Evolutionary conservation across 129 eudicot genomes (phyloP).

Genomic region (Dittrichia graveolens): DNA sequence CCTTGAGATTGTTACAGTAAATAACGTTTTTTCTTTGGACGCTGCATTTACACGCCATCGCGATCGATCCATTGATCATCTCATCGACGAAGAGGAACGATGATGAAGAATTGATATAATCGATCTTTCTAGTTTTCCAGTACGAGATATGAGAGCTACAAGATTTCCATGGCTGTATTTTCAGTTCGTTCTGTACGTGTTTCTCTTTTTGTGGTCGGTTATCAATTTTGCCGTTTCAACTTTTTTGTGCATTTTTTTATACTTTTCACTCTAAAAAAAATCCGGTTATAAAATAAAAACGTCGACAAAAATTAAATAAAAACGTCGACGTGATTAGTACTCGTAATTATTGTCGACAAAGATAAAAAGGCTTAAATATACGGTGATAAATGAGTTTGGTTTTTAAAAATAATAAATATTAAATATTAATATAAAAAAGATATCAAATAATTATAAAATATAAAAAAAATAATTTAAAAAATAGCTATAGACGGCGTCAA

Average conservation of each 20-base stretch:
- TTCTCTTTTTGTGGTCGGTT: conserved; percentile 13
- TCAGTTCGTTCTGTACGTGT: background rate
- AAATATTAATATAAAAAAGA: no score
- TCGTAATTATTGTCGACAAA: no score
- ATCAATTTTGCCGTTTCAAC: conserved; percentile 16
- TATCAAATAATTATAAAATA: no score
- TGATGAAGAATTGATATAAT: background rate
- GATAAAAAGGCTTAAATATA: no score
- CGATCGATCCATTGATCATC: conserved; percentile 41
- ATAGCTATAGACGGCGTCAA: no score
- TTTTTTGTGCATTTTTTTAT: background rate
- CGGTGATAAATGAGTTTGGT: no score
- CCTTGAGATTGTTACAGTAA: conserved; percentile 24
- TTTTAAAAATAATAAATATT: no score
- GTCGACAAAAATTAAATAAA: no score
- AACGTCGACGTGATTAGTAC: no score
- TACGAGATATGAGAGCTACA: conserved; percentile 17
- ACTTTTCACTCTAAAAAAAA: background rate
- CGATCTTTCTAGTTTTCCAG: background rate
- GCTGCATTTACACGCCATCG: conserved; percentile 59
- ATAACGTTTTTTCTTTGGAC: conserved; percentile 30
- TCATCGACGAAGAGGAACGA: conserved; percentile 19
- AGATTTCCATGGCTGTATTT: conserved; percentile 29
- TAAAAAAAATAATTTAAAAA: no score
- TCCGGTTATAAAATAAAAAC: background rate